These are phyloP conservation scores for Chalciporus piperatoides DNA, from an alignment of 1,284 basidiomycete species.

Conservation along the genomic window DNA sequence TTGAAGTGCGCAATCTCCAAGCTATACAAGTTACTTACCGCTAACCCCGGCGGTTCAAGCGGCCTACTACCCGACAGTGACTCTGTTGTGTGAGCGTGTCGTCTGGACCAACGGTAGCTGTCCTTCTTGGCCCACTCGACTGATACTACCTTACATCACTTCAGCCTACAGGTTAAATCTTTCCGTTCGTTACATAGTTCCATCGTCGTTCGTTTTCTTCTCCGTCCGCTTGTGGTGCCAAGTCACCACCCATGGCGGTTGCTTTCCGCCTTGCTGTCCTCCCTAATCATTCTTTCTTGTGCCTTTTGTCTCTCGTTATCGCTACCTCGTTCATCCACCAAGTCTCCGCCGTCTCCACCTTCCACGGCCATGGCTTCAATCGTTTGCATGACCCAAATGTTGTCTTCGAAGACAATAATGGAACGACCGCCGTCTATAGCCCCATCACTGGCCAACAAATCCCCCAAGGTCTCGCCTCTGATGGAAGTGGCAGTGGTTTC, in stretches of 20 bases:
- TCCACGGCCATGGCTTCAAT: conserved; percentile 15
- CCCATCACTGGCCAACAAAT: conserved; percentile 40
- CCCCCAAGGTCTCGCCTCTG: conserved; percentile 52
- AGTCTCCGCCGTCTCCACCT: conserved; percentile 12
- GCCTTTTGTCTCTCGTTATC: conserved; percentile 15
- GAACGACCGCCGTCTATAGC: conserved; percentile 43
- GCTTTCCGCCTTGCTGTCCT: conserved; percentile 13
- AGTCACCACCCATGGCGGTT: conserved; percentile 30
- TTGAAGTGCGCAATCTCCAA: no score
- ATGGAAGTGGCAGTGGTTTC: conserved; percentile 53
- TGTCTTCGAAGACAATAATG: conserved; percentile 40
- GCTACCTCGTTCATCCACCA: conserved; percentile 4
- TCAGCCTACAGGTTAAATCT: conserved; percentile 1
- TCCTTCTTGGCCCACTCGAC: conserved; percentile 1
- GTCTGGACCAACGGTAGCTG: no score
- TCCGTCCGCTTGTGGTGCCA: conserved; percentile 8
- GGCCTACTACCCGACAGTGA: no score
- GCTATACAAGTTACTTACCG: no score
- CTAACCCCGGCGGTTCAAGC: no score
- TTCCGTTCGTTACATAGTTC: conserved; percentile 16
- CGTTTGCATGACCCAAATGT: conserved; percentile 26
- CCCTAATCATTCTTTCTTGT: conserved; percentile 17
- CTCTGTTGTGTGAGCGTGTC: not conserved
- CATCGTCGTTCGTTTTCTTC: conserved; percentile 8
- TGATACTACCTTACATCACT: conserved; percentile 4